Evolutionary conservation across 306 rosid genomes (phyloP).

Genomic region (Arachis hypogaea): DNA sequence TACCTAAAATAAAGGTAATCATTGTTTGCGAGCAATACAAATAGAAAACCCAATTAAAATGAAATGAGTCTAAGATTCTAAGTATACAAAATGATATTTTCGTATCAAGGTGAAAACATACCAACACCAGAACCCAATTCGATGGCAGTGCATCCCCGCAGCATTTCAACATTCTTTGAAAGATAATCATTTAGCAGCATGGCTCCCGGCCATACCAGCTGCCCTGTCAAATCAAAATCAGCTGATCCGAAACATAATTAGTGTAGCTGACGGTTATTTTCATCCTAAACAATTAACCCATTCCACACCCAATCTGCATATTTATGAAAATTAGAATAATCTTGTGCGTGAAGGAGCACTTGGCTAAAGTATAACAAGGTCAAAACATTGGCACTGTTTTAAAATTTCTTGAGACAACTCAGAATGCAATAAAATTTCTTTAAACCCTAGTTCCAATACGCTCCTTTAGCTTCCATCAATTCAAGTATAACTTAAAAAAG

Average conservation of each 20-base stretch:
- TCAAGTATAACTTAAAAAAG: too few species aligned
- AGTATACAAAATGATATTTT: slow-evolving; percentile 15
- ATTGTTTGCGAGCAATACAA: neutral
- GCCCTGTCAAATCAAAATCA: slow-evolving; percentile 96
- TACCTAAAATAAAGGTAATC: slow-evolving; percentile 51
- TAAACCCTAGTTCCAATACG: too few species aligned
- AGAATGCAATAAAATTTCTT: too few species aligned
- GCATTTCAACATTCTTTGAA: slow-evolving; percentile 62
- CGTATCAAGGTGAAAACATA: slow-evolving; percentile 46
- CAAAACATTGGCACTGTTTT: too few species aligned
- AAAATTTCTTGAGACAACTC: too few species aligned
- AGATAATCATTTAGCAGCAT: slow-evolving; percentile 83
- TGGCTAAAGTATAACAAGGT: neutral
- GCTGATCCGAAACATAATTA: slow-evolving; percentile 62
- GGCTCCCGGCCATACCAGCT: slow-evolving; percentile 98
- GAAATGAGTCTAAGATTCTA: slow-evolving; percentile 21
- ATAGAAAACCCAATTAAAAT: slow-evolving; percentile 9
- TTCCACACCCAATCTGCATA: slow-evolving; percentile 2
- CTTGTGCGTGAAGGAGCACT: neutral
- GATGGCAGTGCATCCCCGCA: slow-evolving; percentile 65
- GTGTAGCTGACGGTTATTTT: neutral
- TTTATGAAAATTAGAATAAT: slow-evolving; percentile 17
- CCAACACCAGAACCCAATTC: slow-evolving; percentile 98
- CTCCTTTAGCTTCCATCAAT: too few species aligned
- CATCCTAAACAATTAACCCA: neutral